Conservation (phyloP, 1,284 basidiomycete species). For the Trichosporon faecale region DNA sequence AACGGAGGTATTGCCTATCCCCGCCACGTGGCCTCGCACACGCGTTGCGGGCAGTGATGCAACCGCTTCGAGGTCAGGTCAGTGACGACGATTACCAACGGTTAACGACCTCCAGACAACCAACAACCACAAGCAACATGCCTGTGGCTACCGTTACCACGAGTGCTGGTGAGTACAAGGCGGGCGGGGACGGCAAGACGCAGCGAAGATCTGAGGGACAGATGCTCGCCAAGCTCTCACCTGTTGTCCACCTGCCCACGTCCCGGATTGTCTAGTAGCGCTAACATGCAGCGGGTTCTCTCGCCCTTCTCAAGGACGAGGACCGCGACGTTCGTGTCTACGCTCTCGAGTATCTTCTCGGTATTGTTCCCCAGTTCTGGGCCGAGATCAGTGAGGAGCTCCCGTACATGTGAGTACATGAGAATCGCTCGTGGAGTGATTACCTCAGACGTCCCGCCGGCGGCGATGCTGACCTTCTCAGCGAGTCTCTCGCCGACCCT, state of each 20-base stretch:
- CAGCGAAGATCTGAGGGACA: background rate
- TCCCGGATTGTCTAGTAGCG: background rate
- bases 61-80: background rate
- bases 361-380: conserved; percentile 90
- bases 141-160: conserved; percentile 46
- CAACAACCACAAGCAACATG: conserved; percentile 27
- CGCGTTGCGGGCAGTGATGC: conserved; percentile 10
- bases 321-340: conserved; percentile 75
- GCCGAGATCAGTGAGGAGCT: conserved; percentile 95
- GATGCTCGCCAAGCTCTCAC: background rate
- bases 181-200: background rate
- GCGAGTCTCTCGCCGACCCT: conserved; percentile 81
- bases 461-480: conserved; percentile 46
- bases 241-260: background rate
- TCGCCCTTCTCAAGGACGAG: conserved; percentile 85
- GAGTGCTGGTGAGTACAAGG: conserved; percentile 35
- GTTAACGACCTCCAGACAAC: background rate
- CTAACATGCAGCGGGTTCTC: conserved; percentile 65
- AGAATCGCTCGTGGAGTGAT: background rate
- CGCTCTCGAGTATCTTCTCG: conserved; percentile 76
- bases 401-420: conserved; percentile 67
- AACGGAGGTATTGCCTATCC: conserved; percentile 5
- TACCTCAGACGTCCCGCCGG: background rate
- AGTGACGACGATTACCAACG: conserved; percentile 10
- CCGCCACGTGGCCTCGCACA: conserved; percentile 10